phyloP scores from a whole-genome alignment of 352 stramenopile genomes.

The Globisporangium lucens region DNA sequence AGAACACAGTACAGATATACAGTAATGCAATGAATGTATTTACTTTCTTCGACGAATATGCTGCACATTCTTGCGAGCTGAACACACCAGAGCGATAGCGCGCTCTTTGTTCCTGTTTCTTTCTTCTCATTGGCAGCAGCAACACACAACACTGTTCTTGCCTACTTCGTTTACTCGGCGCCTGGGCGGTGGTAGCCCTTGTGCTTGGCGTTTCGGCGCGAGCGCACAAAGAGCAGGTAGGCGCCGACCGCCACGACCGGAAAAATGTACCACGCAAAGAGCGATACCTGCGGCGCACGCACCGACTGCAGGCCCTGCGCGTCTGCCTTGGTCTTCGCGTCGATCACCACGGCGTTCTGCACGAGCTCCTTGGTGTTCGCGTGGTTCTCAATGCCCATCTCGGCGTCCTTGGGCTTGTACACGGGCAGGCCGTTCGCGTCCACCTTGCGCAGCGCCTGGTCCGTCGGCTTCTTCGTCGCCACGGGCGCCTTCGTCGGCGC shows the following conservation, averaged over 20 bases:
- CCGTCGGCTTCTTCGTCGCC: not conserved
- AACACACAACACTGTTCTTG: not conserved
- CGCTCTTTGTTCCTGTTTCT: not conserved
- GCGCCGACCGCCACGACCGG: conserved; percentile 56
- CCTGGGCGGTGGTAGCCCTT: conserved; percentile 15
- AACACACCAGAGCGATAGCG: too few relatives aligned
- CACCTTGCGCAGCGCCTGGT: conserved; percentile 17
- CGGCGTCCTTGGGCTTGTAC: conserved; percentile 66
- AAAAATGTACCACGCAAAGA: conserved; percentile 82
- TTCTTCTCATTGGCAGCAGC: not conserved
- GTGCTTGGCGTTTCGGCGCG: conserved; percentile 21
- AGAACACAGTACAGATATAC: too few relatives aligned
- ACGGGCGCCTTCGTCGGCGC: conserved; percentile 10
- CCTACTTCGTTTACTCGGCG: conserved; percentile 1
- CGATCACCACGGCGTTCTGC: conserved; percentile 19
- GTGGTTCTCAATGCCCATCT: conserved; percentile 60
- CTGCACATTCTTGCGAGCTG: too few relatives aligned
- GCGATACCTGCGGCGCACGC: conserved; percentile 51
- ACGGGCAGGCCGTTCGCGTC: conserved; percentile 5
- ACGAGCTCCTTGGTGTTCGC: conserved; percentile 54
- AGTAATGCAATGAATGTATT: too few relatives aligned
- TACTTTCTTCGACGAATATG: too few relatives aligned
- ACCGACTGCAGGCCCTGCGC: conserved; percentile 38
- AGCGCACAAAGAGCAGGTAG: conserved; percentile 67
- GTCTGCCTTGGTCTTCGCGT: conserved; percentile 35